These are phyloP conservation scores for Crucibulum laeve DNA, from an alignment of 768 basidiomycete genomes.

Conservation along the genomic window DNA sequence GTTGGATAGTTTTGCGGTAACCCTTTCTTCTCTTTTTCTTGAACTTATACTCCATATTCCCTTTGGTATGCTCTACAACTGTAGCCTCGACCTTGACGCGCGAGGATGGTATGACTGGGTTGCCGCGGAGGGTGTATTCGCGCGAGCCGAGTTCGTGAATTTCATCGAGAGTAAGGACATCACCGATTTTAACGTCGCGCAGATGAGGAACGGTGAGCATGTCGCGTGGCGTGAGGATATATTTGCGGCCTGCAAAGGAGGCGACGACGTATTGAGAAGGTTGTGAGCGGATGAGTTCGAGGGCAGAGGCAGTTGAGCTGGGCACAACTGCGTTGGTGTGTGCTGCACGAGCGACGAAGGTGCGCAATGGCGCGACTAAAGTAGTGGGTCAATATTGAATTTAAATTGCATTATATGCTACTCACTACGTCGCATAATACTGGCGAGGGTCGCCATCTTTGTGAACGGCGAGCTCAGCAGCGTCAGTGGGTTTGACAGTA, in stretches of 20 bases:
- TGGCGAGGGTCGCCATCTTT: constrained; percentile 22
- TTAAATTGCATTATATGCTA: background rate
- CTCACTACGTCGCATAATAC: constrained; percentile 27
- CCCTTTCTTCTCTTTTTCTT: constrained; percentile 99
- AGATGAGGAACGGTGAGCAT: constrained; percentile 91
- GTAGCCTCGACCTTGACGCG: constrained; percentile 79
- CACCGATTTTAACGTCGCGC: constrained; percentile 81
- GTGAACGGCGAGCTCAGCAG: constrained; percentile 7
- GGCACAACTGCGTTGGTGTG: constrained; percentile 21
- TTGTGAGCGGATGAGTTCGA: constrained; percentile 83
- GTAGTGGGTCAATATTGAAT: constrained; percentile 1
- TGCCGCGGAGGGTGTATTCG: constrained; percentile 86
- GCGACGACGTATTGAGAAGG: constrained; percentile 92
- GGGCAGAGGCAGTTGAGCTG: constrained; percentile 51
- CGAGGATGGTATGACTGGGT: constrained; percentile 61
- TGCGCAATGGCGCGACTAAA: constrained; percentile 11
- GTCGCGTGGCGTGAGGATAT: constrained; percentile 88
- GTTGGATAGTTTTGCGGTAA: constrained; percentile 88
- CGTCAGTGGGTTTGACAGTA: too few species aligned
- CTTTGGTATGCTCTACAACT: constrained; percentile 97
- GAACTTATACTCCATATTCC: constrained; percentile 84
- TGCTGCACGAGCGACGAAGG: constrained; percentile 11
- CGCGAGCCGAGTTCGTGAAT: constrained; percentile 95
- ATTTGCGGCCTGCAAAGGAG: constrained; percentile 79
- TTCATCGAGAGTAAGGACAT: constrained; percentile 75